A percentile compares a stretch with the other conserved stretches of the same genome.
These are phyloP conservation scores for Salix arbutifolia DNA, from an alignment of 345 rosid genomes.

Conservation along the genomic window DNA sequence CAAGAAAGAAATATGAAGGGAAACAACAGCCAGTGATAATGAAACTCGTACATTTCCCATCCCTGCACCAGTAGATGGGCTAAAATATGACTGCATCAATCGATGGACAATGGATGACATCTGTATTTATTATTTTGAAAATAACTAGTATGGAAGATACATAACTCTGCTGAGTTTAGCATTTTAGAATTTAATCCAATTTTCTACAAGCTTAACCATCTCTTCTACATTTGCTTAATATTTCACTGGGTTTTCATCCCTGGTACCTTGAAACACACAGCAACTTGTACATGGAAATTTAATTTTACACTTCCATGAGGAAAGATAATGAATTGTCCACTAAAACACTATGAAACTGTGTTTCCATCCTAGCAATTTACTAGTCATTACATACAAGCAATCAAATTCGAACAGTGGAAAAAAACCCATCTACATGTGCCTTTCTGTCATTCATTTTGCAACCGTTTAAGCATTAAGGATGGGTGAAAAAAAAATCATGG, in stretches of 20 bases:
- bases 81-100: neutral
- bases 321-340: neutral
- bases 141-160: neutral
- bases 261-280: neutral
- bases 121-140: neutral
- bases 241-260: neutral
- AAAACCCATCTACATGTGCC: neutral
- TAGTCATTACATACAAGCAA: neutral
- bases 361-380: neutral
- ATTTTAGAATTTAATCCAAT: neutral
- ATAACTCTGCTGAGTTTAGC: neutral
- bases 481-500: neutral
- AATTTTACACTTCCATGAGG: neutral
- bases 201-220: neutral
- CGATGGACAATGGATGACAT: neutral
- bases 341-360: neutral
- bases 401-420: neutral
- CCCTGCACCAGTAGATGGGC: neutral
- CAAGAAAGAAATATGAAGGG: neutral
- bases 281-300: neutral
- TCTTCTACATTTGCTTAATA: neutral
- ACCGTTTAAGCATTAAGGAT: neutral
- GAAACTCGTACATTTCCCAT: neutral
- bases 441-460: neutral
- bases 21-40: neutral